Percentiles rank a stretch among this genome's conserved stretches.
phyloP scores from a whole-genome alignment of 108 stramenopile species.

The Cylindrotheca fusiformis region DNA sequence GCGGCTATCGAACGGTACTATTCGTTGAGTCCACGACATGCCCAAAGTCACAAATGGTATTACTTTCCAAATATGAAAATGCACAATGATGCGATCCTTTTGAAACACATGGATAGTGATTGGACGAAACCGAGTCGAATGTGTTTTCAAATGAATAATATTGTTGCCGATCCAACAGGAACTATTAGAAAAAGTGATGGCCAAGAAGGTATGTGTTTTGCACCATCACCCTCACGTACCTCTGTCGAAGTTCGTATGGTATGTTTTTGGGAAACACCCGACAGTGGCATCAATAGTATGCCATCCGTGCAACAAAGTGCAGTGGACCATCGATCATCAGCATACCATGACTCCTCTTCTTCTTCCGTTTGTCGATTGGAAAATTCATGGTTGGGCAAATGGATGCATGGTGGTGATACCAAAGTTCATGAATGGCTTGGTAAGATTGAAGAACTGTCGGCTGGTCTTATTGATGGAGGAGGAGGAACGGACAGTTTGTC shows the following conservation, averaged over 20 bases:
- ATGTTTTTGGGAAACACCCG: constrained; percentile 18
- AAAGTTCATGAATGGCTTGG: neutral
- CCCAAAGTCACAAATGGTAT: constrained; percentile 22
- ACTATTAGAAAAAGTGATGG: too few relatives aligned
- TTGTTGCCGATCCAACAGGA: constrained; percentile 10
- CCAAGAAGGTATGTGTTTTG: too few relatives aligned
- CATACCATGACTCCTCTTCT: neutral
- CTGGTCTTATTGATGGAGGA: neutral
- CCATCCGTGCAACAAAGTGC: constrained; percentile 4
- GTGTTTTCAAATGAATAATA: constrained; percentile 31
- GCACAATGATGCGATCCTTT: constrained; percentile 20
- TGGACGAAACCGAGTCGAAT: constrained; percentile 9
- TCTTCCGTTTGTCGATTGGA: neutral
- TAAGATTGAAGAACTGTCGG: neutral
- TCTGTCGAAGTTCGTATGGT: constrained; percentile 24
- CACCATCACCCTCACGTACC: neutral
- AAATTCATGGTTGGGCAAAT: neutral
- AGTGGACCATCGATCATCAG: constrained; percentile 7
- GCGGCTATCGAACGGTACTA: constrained; percentile 1
- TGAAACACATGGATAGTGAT: constrained; percentile 34
- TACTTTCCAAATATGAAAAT: constrained; percentile 29
- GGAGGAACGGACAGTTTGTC: neutral
- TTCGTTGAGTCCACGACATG: constrained; percentile 17
- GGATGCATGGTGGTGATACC: neutral
- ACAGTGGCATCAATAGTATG: constrained; percentile 10